A percentile compares a stretch with the other conserved stretches of the same genome.
These are phyloP conservation scores for Hypoxylon sp. DNA, from an alignment of 2,329 filamentous ascomycete species.

Conservation along the genomic window DNA sequence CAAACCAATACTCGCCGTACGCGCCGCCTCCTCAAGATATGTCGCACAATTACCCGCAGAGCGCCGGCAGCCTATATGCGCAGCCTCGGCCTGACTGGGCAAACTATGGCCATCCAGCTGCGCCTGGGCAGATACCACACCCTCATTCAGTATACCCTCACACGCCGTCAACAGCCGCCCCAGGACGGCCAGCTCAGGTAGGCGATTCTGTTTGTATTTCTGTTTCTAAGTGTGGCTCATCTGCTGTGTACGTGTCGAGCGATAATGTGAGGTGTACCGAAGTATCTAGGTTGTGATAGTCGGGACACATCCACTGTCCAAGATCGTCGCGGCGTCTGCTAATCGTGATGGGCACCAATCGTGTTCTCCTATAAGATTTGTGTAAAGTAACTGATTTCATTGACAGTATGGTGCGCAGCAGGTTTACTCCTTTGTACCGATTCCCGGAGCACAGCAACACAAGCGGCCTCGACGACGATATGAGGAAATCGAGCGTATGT, in stretches of 20 bases:
- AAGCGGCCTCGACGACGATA: constrained; percentile 94
- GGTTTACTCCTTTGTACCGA: constrained; percentile 98
- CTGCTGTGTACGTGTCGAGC: constrained; percentile 2
- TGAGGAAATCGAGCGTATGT: constrained; percentile 99
- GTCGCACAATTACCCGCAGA: constrained; percentile 81
- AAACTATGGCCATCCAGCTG: constrained; percentile 70
- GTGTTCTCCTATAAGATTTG: constrained; percentile 36
- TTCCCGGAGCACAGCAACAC: constrained; percentile 96
- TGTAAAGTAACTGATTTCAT: constrained; percentile 54
- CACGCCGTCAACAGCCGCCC: constrained; percentile 69
- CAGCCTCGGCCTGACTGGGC: constrained; percentile 82
- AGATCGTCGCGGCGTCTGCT: background rate
- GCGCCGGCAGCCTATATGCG: constrained; percentile 73
- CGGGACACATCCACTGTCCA: background rate
- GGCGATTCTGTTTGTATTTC: constrained; percentile 52
- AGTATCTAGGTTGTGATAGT: constrained; percentile 1
- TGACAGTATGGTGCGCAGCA: constrained; percentile 64
- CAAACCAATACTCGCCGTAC: constrained; percentile 89
- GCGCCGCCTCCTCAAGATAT: constrained; percentile 86
- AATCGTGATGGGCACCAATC: constrained; percentile 15
- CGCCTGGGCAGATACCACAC: constrained; percentile 63
- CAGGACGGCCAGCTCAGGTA: constrained; percentile 73
- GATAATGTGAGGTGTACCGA: background rate
- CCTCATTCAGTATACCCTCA: constrained; percentile 69
- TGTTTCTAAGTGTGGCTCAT: background rate